phyloP scores from a whole-genome alignment of 768 basidiomycete genomes.

The Podaxis pistillaris region DNA sequence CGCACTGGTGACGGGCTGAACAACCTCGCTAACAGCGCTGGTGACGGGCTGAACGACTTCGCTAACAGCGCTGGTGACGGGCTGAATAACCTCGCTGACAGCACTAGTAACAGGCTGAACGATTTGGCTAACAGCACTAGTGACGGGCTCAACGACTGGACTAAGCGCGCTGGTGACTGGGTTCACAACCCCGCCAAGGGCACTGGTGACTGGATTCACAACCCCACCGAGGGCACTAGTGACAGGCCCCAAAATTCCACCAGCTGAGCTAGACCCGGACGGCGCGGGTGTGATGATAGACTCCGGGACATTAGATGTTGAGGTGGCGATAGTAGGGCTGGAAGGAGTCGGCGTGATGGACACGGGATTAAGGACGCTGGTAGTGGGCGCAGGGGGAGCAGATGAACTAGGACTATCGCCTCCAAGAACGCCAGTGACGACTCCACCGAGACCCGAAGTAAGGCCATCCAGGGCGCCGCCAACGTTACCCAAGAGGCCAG shows the following conservation, averaged over 20 bases:
- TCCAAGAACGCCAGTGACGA: neutral
- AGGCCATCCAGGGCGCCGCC: neutral
- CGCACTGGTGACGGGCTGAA: constrained; percentile 1
- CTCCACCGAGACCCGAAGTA: neutral
- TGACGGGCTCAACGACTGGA: neutral
- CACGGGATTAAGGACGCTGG: constrained; percentile 1
- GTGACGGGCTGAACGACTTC: neutral
- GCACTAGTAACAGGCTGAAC: neutral
- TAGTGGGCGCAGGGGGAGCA: neutral
- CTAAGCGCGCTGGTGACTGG: neutral
- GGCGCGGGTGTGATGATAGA: neutral
- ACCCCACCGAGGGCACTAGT: neutral
- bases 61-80: neutral
- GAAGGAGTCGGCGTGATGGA: neutral
- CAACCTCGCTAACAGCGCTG: neutral
- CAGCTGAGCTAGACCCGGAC: neutral
- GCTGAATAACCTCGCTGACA: neutral
- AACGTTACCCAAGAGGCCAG: neutral
- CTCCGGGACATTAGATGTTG: neutral
- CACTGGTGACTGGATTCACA: neutral
- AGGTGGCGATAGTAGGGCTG: no score
- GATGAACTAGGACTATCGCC: neutral
- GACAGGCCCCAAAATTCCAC: neutral
- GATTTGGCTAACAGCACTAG: neutral
- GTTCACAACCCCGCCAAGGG: neutral